These are phyloP conservation scores for Salisapilia sapeloensis DNA, from an alignment of 352 stramenopile species.

Conservation along the genomic window DNA sequence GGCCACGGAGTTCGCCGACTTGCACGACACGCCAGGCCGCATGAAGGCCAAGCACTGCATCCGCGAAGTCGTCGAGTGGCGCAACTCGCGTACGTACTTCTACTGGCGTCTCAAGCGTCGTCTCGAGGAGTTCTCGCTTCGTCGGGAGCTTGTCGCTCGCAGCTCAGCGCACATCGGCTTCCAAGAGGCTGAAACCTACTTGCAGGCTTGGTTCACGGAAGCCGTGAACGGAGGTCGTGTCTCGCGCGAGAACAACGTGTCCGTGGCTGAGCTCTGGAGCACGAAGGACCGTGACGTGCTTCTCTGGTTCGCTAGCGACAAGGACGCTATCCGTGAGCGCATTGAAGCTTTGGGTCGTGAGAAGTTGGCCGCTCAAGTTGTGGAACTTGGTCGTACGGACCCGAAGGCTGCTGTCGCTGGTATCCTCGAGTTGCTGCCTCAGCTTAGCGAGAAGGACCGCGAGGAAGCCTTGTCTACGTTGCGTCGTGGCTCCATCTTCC, in stretches of 20 bases:
- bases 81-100: slow-evolving; percentile 91
- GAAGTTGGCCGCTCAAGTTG: slow-evolving; percentile 56
- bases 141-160: slow-evolving; percentile 28
- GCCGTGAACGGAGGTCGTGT: slow-evolving; percentile 59
- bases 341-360: slow-evolving; percentile 38
- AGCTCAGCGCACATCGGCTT: slow-evolving; percentile 24
- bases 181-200: slow-evolving; percentile 29
- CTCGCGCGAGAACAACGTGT: slow-evolving; percentile 35
- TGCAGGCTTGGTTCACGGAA: slow-evolving; percentile 72
- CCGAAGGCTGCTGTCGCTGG: slow-evolving; percentile 71
- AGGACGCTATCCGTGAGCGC: slow-evolving; percentile 53
- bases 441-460: slow-evolving; percentile 71
- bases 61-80: slow-evolving; percentile 92
- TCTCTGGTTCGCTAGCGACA: slow-evolving; percentile 61
- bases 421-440: slow-evolving; percentile 69
- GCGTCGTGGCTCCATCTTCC: slow-evolving; percentile 76
- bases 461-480: slow-evolving; percentile 65
- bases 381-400: slow-evolving; percentile 54
- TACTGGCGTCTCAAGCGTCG: slow-evolving; percentile 97
- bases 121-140: slow-evolving; percentile 91
- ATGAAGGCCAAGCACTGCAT: slow-evolving; percentile 99
- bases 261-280: slow-evolving; percentile 46
- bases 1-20: slow-evolving; percentile 97
- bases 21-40: slow-evolving; percentile 98
- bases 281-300: slow-evolving; percentile 64